Base-by-base conservation (phyloP, 1,284 basidiomycete genomes). In the Naganishia sp. region DNA sequence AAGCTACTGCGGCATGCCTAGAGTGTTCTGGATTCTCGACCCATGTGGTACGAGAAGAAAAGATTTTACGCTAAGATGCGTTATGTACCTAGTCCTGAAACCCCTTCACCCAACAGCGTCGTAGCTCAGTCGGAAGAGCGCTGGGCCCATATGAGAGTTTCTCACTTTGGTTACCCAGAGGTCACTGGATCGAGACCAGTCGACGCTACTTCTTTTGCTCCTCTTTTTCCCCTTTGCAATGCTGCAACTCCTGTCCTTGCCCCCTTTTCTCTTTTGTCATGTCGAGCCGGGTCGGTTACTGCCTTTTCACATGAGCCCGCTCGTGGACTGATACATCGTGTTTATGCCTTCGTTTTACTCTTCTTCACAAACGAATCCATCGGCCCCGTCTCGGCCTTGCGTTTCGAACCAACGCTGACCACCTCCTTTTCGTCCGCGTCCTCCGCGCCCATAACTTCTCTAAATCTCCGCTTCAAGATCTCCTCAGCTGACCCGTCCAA, bases 361-460 rank as follows among this genome's bases (percentile, higher is more conserved):
- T 66, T 69, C 67, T 76, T 74, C 17, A 77, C 66, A 63, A 74
- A 77, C 31, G 69, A 70, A 63, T 76, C 74, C 67, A 76, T 57
- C 41, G 65, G 65, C 15, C 65, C 65, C 4, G 61, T 25, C 0
- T 50, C 41, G 18, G 41, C 49, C 68, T 73, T 63, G 32, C 64
- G 67, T 73, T 72, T 51, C 72, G 71, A n/a, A 54, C 67, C 54
- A 60, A 66, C 51, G 56, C 72, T 46, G 46, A 49, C 61, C 43
- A 62, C 63, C 43, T 68, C 66, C 57, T 68, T 70, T 70, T 70
- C 71, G 52, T 74, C 60, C 47, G 57, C 64, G 17, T 49, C 54
- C 28, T 66, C 60, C 53, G 41, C 53, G 28, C 65, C 67, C 60
- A 58, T 57, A 23, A 45, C 57, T 25, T 62, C 49, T 45, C 32